Conservation (phyloP, 495 filamentous ascomycete species). For the Lophiostoma macrostomum region DNA sequence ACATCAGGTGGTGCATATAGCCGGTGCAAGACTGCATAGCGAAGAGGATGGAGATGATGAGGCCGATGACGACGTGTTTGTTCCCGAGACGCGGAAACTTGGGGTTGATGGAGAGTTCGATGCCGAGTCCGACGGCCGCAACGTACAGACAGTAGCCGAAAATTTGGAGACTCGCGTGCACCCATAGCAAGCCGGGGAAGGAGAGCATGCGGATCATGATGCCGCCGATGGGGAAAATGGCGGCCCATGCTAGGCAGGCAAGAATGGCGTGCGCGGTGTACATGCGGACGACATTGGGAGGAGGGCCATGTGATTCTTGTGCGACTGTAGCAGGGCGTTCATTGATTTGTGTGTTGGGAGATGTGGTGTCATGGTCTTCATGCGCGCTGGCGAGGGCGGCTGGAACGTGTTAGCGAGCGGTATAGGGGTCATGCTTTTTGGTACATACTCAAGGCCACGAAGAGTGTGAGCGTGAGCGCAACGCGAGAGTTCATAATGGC, state of each 20-base stretch:
- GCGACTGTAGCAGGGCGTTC: too few species aligned
- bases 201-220: conserved; percentile 44
- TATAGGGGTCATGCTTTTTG: too few species aligned
- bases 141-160: conserved; percentile 36
- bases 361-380: too few species aligned
- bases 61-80: conserved; percentile 32
- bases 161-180: conserved; percentile 38
- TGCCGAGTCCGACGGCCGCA: conserved; percentile 35
- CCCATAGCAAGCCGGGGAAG: conserved; percentile 37
- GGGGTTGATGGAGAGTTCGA: conserved; percentile 33
- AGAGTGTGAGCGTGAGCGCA: too few species aligned
- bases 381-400: too few species aligned
- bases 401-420: too few species aligned
- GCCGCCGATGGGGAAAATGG: conserved; percentile 47
- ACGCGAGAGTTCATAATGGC: too few species aligned
- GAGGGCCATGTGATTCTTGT: too few species aligned
- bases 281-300: too few species aligned
- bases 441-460: too few species aligned
- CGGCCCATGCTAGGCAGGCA: conserved; percentile 36
- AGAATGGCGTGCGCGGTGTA: conserved; percentile 37
- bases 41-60: conserved; percentile 35
- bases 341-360: too few species aligned
- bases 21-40: conserved; percentile 36
- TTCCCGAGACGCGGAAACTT: conserved; percentile 4
- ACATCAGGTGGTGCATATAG: conserved; percentile 34